Percentiles rank a stretch among this genome's conserved stretches.
Conservation (phyloP, 345 rosid genomes). For the Eucalyptus urophylla region DNA sequence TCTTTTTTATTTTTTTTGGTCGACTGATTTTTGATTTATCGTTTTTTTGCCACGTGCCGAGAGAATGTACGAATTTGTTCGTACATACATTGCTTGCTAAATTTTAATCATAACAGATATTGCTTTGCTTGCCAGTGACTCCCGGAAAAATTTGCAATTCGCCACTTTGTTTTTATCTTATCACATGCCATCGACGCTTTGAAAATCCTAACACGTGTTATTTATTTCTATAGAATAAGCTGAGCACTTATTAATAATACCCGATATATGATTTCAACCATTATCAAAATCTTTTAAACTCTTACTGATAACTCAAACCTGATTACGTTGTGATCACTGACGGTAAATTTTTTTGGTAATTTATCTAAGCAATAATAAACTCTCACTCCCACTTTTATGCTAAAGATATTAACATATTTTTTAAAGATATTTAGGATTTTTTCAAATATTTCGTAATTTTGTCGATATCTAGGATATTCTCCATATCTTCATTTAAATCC, state of each 20-base stretch:
- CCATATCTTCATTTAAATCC: not conserved
- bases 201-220: not conserved
- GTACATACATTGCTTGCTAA: not conserved
- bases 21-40: not conserved
- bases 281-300: not conserved
- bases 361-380: not conserved
- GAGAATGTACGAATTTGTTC: not conserved
- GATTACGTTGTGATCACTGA: not conserved
- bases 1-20: not conserved
- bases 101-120: too few relatives aligned
- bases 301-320: accelerated
- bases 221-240: not conserved
- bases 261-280: accelerated
- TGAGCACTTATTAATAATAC: too few relatives aligned
- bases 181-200: not conserved
- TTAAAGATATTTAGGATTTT: not conserved
- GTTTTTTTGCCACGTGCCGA: not conserved
- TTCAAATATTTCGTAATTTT: not conserved
- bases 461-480: not conserved
- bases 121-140: not conserved
- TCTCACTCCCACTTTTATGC: not conserved
- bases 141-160: not conserved
- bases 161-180: not conserved
- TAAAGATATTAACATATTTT: not conserved
- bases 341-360: accelerated